Percentiles rank a stretch among this genome's conserved stretches.
Evolutionary conservation across 129 eudicot genomes (phyloP).

Genomic region (Saposhnikovia divaricata): DNA sequence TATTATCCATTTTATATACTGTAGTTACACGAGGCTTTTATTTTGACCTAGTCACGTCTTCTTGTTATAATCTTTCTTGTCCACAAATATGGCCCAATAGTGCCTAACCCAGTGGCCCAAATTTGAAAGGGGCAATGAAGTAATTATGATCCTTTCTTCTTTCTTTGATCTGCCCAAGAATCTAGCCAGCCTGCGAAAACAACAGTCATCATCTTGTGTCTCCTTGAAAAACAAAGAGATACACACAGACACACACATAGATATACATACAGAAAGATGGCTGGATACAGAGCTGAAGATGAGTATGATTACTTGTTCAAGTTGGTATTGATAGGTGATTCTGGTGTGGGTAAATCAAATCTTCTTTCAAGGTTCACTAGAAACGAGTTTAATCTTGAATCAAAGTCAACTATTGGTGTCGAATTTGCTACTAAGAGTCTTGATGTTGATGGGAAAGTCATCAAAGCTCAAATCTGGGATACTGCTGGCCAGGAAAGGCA

Average conservation of each 20-base stretch:
- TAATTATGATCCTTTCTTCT: neutral
- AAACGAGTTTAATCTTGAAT: constrained; percentile 9
- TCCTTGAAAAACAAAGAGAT: neutral
- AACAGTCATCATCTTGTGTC: neutral
- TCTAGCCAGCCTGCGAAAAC: neutral
- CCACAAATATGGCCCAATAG: too few relatives aligned
- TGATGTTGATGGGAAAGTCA: too few relatives aligned
- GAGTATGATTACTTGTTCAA: constrained; percentile 11
- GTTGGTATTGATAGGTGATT: constrained; percentile 9
- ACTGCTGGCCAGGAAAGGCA: constrained; percentile 14
- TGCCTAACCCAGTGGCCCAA: neutral
- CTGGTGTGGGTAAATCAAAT: constrained; percentile 10
- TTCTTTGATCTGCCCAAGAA: constrained; percentile 2
- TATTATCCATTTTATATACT: too few relatives aligned
- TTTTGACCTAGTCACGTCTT: too few relatives aligned
- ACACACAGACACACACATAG: neutral
- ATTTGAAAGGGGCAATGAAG: neutral
- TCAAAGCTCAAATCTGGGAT: constrained; percentile 4
- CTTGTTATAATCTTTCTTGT: too few relatives aligned
- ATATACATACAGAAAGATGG: neutral
- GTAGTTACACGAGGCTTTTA: too few relatives aligned
- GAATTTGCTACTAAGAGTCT: constrained; percentile 1
- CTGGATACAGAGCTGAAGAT: constrained; percentile 7
- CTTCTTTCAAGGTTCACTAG: constrained; percentile 4
- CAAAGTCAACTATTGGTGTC: constrained; percentile 7